Evolutionary conservation across 192 early-diverging fungal genomes (phyloP).

Genomic region (Coemansia sp.): DNA sequence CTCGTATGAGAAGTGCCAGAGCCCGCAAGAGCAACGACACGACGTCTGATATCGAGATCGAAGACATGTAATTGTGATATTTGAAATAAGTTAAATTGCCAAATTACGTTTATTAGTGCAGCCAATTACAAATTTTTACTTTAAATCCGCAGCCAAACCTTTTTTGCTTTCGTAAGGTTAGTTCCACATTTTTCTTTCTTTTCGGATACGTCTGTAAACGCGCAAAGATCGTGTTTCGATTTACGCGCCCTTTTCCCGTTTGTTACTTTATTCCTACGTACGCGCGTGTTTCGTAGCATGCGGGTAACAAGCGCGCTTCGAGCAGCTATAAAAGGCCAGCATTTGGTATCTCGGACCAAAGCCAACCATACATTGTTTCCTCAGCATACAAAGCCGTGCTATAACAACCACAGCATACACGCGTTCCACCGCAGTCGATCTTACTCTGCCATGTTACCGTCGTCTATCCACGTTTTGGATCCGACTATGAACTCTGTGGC

Average conservation of each 20-base stretch:
- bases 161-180: neutral
- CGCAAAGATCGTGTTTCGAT: neutral
- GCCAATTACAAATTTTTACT: neutral
- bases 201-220: neutral
- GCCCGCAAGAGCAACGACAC: neutral
- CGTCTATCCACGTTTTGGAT: no score
- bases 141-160: neutral
- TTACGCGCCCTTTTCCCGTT: neutral
- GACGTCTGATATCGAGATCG: constrained; percentile 40
- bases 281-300: no score
- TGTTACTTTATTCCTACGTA: neutral
- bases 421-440: no score
- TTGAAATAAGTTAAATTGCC: neutral
- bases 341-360: no score
- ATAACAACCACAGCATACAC: no score
- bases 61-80: constrained; percentile 20
- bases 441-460: no score
- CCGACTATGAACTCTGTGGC: no score
- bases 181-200: constrained; percentile 5
- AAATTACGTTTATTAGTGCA: no score
- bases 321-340: no score
- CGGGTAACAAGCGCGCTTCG: no score
- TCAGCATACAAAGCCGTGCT: no score
- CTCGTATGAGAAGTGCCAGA: neutral
- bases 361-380: no score